phyloP scores from a whole-genome alignment of 192 early-diverging fungal species.

The Mortierella antarctica region DNA sequence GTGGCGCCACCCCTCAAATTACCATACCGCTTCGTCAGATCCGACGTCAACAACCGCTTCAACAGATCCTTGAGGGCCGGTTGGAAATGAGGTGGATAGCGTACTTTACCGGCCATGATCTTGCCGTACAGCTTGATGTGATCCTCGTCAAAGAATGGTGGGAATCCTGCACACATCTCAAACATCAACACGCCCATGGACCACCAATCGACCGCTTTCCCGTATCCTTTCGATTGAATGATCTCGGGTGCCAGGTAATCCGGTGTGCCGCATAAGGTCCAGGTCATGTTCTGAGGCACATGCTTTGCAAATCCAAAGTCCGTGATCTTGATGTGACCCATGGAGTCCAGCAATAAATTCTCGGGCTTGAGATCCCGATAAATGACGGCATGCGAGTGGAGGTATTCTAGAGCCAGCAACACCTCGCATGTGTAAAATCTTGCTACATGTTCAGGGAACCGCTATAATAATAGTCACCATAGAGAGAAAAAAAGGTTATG shows the following conservation, averaged over 20 bases:
- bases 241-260: slow-evolving; percentile 87
- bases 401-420: slow-evolving; percentile 79
- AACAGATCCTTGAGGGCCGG: slow-evolving; percentile 85
- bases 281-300: slow-evolving; percentile 84
- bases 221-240: slow-evolving; percentile 94
- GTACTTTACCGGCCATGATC: slow-evolving; percentile 84
- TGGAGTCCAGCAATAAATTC: slow-evolving; percentile 79
- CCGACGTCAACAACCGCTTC: slow-evolving; percentile 79
- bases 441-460: slow-evolving; percentile 80
- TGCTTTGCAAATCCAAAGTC: slow-evolving; percentile 92
- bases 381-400: slow-evolving; percentile 81
- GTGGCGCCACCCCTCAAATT: slow-evolving; percentile 83
- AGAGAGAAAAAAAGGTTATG: no score
- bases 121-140: slow-evolving; percentile 93
- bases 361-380: slow-evolving; percentile 90
- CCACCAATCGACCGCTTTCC: slow-evolving; percentile 95
- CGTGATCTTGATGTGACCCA: slow-evolving; percentile 88
- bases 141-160: slow-evolving; percentile 96
- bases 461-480: slow-evolving; percentile 31
- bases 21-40: slow-evolving; percentile 86
- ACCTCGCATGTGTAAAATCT: slow-evolving; percentile 85
- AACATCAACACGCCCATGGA: slow-evolving; percentile 91
- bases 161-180: slow-evolving; percentile 94
- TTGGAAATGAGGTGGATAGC: slow-evolving; percentile 88
- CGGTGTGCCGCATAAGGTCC: slow-evolving; percentile 89